Percentiles rank a stretch among this genome's conserved stretches.
Evolutionary conservation across 1,284 basidiomycete species (phyloP).

Genomic region (Phlebopus sp.): DNA sequence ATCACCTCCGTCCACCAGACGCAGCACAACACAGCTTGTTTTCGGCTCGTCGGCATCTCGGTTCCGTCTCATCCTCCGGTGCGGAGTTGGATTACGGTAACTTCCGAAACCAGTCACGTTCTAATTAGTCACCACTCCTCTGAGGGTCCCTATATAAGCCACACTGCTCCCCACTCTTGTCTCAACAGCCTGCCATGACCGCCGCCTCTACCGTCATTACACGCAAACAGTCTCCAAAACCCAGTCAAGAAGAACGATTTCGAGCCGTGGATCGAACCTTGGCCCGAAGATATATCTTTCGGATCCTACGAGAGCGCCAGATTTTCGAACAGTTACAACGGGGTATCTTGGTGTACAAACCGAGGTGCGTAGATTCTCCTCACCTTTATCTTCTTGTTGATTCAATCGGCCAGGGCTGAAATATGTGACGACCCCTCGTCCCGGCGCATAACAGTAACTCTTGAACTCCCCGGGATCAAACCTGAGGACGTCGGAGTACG

Average conservation of each 20-base stretch:
- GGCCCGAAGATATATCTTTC: slow-evolving; percentile 31
- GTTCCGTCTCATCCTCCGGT: too few relatives aligned
- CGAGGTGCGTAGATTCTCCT: slow-evolving; percentile 23
- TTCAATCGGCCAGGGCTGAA: slow-evolving; percentile 23
- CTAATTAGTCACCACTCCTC: too few relatives aligned
- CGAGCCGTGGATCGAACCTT: slow-evolving; percentile 32
- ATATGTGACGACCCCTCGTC: slow-evolving; percentile 32
- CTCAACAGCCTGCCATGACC: slow-evolving; percentile 19
- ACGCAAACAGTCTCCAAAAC: slow-evolving; percentile 28
- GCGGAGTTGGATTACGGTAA: too few relatives aligned
- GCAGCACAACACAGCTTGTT: too few relatives aligned
- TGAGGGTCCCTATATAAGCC: neutral
- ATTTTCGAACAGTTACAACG: slow-evolving; percentile 22
- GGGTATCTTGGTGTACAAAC: slow-evolving; percentile 32
- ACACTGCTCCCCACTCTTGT: neutral
- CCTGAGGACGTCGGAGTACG: slow-evolving; percentile 31
- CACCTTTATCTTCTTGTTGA: slow-evolving; percentile 11
- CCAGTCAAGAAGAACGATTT: slow-evolving; percentile 26
- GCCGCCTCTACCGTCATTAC: slow-evolving; percentile 15
- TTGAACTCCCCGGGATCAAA: slow-evolving; percentile 33
- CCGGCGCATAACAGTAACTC: slow-evolving; percentile 27
- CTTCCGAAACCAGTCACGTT: too few relatives aligned
- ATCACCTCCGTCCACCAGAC: too few relatives aligned
- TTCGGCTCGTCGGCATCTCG: too few relatives aligned
- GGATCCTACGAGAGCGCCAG: slow-evolving; percentile 25